Conservation (phyloP, 148 eudicot genomes). For the Diospyros lotus region DNA sequence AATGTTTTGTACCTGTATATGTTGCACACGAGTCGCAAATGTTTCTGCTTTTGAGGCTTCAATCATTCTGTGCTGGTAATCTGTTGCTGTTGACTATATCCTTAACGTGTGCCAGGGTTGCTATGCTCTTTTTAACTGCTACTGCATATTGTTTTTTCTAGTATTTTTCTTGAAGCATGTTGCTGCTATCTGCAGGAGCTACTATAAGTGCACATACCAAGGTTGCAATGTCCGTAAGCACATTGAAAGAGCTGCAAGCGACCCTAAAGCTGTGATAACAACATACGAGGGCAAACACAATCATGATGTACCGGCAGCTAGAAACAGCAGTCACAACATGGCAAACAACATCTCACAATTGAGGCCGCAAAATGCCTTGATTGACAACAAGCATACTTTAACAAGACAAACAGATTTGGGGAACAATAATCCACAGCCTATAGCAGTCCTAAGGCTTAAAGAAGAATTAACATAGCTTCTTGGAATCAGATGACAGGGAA, state of each 20-base stretch:
- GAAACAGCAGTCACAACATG: constrained; percentile 70
- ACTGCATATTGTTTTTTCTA: not conserved
- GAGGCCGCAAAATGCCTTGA: constrained; percentile 35
- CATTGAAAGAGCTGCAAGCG: constrained; percentile 75
- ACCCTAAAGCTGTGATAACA: constrained; percentile 81
- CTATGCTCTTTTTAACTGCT: not conserved
- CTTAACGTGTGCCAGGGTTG: not conserved
- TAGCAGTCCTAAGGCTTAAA: constrained; percentile 49
- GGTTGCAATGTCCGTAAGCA: constrained; percentile 94
- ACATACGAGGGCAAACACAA: constrained; percentile 88
- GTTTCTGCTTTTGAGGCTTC: no score
- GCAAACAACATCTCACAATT: constrained; percentile 34
- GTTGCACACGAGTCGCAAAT: no score
- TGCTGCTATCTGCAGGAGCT: constrained; percentile 55
- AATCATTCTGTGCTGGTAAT: no score
- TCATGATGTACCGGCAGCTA: constrained; percentile 80
- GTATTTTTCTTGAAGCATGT: not conserved
- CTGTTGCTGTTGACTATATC: no score
- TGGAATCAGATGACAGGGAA: not conserved
- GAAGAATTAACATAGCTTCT: constrained; percentile 58
- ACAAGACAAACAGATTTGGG: constrained; percentile 26
- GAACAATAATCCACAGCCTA: constrained; percentile 45
- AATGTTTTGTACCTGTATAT: no score
- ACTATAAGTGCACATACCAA: constrained; percentile 72
- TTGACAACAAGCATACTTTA: constrained; percentile 24